Percentiles rank a stretch among this genome's conserved stretches.
phyloP scores from a whole-genome alignment of 306 rosid genomes.

The Cicer arietinum region DNA sequence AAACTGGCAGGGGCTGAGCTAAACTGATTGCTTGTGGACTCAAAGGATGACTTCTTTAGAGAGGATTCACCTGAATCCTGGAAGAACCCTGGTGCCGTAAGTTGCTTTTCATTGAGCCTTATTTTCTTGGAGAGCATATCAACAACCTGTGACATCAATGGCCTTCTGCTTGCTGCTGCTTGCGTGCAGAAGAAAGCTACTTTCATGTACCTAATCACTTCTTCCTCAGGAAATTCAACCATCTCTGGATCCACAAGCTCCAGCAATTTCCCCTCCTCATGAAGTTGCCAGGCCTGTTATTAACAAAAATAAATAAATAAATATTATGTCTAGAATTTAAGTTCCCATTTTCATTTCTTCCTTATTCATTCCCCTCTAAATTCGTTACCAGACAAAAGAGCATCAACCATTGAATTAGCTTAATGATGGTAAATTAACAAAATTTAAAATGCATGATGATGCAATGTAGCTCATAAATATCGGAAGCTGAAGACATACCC shows the following conservation, averaged over 20 bases:
- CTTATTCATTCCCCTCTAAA: constrained; percentile 1
- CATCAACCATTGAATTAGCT: not conserved
- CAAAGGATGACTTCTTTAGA: constrained; percentile 46
- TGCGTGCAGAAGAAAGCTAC: constrained; percentile 95
- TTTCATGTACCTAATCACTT: constrained; percentile 81
- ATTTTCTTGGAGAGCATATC: constrained; percentile 81
- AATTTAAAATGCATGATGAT: not conserved
- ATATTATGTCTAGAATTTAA: not conserved
- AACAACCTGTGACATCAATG: constrained; percentile 79
- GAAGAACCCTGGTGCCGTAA: constrained; percentile 85
- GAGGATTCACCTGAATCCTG: constrained; percentile 63
- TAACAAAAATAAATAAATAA: constrained; percentile 22
- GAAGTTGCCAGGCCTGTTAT: constrained; percentile 87
- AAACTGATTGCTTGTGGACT: constrained; percentile 54
- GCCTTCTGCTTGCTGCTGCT: constrained; percentile 84
- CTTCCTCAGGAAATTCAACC: constrained; percentile 70
- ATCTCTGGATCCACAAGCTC: constrained; percentile 80
- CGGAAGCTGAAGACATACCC: constrained; percentile 56
- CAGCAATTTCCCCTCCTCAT: constrained; percentile 74
- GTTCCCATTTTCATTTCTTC: not conserved
- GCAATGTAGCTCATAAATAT: constrained; percentile 28
- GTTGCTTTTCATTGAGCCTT: constrained; percentile 72
- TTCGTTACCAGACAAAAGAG: not conserved
- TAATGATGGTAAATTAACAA: not conserved
- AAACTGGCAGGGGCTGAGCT: constrained; percentile 60